Percentiles rank a stretch among this genome's conserved stretches.
These are phyloP conservation scores for Podospora anserina DNA, from an alignment of 495 filamentous ascomycete species.

Conservation along the genomic window DNA sequence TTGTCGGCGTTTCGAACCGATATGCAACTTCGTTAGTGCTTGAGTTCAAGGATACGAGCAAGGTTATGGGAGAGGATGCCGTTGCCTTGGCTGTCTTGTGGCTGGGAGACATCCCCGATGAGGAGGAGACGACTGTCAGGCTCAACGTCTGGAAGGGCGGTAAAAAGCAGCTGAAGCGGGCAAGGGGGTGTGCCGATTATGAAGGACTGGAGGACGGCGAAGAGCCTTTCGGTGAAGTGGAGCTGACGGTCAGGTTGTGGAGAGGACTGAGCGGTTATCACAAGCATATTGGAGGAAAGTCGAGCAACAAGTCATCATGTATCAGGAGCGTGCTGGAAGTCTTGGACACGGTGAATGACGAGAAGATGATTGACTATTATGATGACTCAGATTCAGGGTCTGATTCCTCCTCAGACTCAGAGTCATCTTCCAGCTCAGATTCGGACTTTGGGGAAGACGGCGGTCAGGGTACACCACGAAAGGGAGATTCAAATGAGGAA, in stretches of 20 bases:
- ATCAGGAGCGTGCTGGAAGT: slow-evolving; percentile 60
- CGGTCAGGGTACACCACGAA: slow-evolving; percentile 1
- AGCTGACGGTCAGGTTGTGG: slow-evolving; percentile 54
- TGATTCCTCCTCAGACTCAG: slow-evolving; percentile 16
- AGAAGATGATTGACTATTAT: slow-evolving; percentile 42
- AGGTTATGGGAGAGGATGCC: slow-evolving; percentile 48
- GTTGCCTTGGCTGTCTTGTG: slow-evolving; percentile 61
- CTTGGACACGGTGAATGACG: slow-evolving; percentile 57
- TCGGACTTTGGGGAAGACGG: slow-evolving; percentile 8
- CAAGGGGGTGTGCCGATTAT: slow-evolving; percentile 38
- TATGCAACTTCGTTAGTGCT: slow-evolving; percentile 58
- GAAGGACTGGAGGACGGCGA: slow-evolving; percentile 41
- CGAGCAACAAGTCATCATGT: slow-evolving; percentile 40
- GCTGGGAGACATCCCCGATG: slow-evolving; percentile 63
- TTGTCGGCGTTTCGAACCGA: slow-evolving; percentile 58
- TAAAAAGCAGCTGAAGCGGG: slow-evolving; percentile 45
- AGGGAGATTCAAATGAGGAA: slow-evolving; percentile 13
- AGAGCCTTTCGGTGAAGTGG: slow-evolving; percentile 54
- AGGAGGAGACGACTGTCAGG: slow-evolving; percentile 52
- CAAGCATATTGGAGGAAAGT: slow-evolving; percentile 44
- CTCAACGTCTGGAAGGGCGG: slow-evolving; percentile 57
- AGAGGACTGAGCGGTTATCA: slow-evolving; percentile 58
- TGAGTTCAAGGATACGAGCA: slow-evolving; percentile 49
- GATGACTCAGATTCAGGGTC: slow-evolving; percentile 30
- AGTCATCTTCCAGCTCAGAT: slow-evolving; percentile 31